These are phyloP conservation scores for Pseudogymnoascus sp. DNA, from an alignment of 2,329 filamentous ascomycete genomes.

Conservation along the genomic window DNA sequence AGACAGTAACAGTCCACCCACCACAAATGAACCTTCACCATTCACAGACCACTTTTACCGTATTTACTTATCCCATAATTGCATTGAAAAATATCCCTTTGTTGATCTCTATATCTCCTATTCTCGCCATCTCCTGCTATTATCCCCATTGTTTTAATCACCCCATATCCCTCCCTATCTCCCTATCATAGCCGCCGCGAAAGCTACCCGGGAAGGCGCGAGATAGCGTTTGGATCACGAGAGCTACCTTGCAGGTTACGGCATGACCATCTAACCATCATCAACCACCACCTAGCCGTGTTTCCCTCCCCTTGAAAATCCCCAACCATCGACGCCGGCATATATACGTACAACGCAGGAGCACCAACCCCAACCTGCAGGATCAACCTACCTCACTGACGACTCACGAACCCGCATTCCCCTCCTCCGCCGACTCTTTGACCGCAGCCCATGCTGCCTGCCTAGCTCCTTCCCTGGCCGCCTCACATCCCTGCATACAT, in stretches of 20 bases:
- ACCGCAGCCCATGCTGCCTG: conserved; percentile 8
- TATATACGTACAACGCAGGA: conserved; percentile 7
- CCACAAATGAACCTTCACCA: conserved; percentile 4
- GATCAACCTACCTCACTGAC: background rate
- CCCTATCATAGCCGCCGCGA: background rate
- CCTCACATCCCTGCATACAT: background rate
- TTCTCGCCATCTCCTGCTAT: background rate
- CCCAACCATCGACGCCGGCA: background rate
- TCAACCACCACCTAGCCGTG: background rate
- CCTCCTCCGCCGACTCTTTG: background rate
- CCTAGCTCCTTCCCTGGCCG: conserved; percentile 8
- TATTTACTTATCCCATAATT: background rate
- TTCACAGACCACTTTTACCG: background rate
- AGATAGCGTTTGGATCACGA: conserved; percentile 11
- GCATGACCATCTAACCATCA: conserved; percentile 6
- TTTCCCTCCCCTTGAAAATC: background rate
- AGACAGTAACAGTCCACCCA: background rate
- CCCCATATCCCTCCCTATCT: background rate
- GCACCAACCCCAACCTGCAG: background rate
- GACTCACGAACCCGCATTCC: background rate
- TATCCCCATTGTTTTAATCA: background rate
- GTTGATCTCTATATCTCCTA: background rate
- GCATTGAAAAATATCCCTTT: background rate
- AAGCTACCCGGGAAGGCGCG: conserved; percentile 7
- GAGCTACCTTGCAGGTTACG: conserved; percentile 12